These are phyloP conservation scores for Albizia julibrissin DNA, from an alignment of 306 rosid species.

Conservation along the genomic window DNA sequence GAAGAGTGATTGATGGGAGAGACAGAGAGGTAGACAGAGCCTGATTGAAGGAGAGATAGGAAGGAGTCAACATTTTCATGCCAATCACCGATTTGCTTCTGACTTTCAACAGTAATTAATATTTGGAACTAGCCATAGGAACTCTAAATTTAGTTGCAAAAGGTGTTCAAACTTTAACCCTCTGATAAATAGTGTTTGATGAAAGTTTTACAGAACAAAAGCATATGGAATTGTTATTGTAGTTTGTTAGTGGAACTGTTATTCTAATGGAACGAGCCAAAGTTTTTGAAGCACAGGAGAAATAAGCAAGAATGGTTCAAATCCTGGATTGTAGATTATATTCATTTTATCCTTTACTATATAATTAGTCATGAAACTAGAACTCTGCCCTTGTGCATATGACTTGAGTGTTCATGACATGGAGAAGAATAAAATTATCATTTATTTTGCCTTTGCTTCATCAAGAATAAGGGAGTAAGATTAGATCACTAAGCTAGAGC, in stretches of 20 bases:
- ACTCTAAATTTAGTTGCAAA: not conserved
- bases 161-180: too few species aligned
- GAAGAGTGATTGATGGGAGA: too few species aligned
- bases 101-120: too few species aligned
- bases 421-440: not conserved
- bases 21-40: too few species aligned
- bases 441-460: not conserved
- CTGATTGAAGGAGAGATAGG: too few species aligned
- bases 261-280: not conserved
- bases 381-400: not conserved
- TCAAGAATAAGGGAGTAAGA: not conserved
- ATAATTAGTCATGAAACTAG: not conserved
- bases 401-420: not conserved
- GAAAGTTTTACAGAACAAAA: not conserved
- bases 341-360: not conserved
- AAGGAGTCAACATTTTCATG: too few species aligned
- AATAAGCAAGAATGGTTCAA: not conserved
- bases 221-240: not conserved
- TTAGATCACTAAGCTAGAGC: not conserved
- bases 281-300: not conserved
- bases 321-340: too few species aligned
- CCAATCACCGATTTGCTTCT: too few species aligned
- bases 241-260: not conserved
- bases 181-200: not conserved
- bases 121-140: not conserved